Conservation (phyloP, 306 rosid species). For the Delonix regia region DNA sequence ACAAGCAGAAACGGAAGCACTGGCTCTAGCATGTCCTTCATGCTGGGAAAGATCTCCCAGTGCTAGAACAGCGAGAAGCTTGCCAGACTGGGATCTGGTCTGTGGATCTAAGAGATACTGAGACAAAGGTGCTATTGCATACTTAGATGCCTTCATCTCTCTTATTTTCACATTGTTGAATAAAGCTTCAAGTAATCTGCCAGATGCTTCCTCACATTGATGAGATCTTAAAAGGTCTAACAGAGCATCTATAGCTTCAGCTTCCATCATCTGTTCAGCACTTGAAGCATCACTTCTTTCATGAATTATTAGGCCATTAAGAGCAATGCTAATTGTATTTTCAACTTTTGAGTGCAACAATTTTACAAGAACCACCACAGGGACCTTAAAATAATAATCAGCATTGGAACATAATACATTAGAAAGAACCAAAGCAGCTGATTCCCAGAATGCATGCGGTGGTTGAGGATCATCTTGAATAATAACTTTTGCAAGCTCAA, state of each 20-base stretch:
- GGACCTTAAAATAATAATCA: constrained; percentile 88
- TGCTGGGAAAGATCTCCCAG: constrained; percentile 94
- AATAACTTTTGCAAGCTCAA: constrained; percentile 93
- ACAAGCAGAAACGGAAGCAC: constrained; percentile 91
- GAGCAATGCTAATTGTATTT: constrained; percentile 77
- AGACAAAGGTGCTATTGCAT: constrained; percentile 91
- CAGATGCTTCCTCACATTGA: constrained; percentile 92
- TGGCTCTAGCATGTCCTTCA: constrained; percentile 82
- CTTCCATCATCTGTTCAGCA: constrained; percentile 91
- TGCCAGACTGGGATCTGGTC: constrained; percentile 81
- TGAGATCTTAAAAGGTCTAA: constrained; percentile 92
- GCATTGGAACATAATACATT: constrained; percentile 74
- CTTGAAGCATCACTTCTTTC: constrained; percentile 77
- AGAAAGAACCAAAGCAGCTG: constrained; percentile 93
- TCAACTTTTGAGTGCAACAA: constrained; percentile 82
- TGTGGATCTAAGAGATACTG: constrained; percentile 93
- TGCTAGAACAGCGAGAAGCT: constrained; percentile 91
- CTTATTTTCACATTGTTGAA: constrained; percentile 88
- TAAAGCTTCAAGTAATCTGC: constrained; percentile 82
- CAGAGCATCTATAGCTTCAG: constrained; percentile 83
- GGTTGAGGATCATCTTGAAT: constrained; percentile 98
- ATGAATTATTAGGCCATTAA: constrained; percentile 74
- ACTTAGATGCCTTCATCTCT: constrained; percentile 87
- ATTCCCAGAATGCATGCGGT: constrained; percentile 90
- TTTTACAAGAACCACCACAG: constrained; percentile 93